Evolutionary conservation across 2,329 filamentous ascomycete species (phyloP), one percentile per base, ranked within the genome.

Genomic region (Chalara sp.): DNA sequence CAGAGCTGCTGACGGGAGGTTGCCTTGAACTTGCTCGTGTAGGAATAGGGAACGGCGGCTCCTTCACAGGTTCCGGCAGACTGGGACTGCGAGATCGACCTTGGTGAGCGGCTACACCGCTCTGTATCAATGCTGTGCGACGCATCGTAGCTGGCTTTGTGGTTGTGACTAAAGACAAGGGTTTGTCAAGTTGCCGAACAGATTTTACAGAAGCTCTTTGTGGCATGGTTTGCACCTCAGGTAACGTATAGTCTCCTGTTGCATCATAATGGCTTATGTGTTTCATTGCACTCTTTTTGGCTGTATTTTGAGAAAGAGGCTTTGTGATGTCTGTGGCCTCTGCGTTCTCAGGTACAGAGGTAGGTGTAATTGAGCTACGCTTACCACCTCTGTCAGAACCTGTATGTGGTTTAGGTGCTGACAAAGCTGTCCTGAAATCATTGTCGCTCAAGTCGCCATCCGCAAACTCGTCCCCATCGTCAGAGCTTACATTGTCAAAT

Each of bases 41-140:
- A 0, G 93, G 93, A 6, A 99, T 95, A 0, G 93, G 91, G 72
- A 95, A 96, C 0, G 93, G 93, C 31, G 93, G 91, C 48, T 81
- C 75, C 32, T 67, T 62, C 29, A 73, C 71, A 49, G 72, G 54
- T 53, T 82, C 89, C 46, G 73, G 76, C 48, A 81, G 68, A 65
- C 77, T 89, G 45, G 85, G 83, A 62, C 82, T 89, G 53, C 80
- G 72, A 7, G 84, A 75, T 35, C 81, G 78, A 44, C 75, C 72
- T 52, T 78, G 76, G 57, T 92, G 87, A 8, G 81, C 83, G 30
- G 79, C 80, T 48, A 89, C 84, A 13, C 88, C 86, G 63, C 77
- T 92, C 55, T 89, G 86, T 48, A 92, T 90, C 75, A 93, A 80
- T 13, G 87, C 86, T 43, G 87, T 79, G 63, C 84, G 87, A 46